Conservation (phyloP, 2,329 filamentous ascomycete species). For the Talaromyces islandicus region DNA sequence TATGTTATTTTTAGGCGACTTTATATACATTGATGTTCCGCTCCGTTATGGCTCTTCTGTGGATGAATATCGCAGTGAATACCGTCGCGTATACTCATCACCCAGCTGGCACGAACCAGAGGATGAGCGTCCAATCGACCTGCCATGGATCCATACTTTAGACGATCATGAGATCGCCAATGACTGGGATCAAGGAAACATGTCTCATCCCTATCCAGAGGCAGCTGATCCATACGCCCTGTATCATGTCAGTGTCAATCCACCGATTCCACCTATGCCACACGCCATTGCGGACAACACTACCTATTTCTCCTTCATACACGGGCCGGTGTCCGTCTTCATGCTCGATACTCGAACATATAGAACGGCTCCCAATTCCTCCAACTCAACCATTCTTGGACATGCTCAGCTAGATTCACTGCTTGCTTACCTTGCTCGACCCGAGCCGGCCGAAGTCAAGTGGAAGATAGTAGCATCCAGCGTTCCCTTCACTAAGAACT, state of each 20-base stretch:
- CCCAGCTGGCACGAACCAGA: slow-evolving; percentile 74
- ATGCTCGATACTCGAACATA: slow-evolving; percentile 88
- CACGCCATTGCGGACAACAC: slow-evolving; percentile 53
- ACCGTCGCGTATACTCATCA: slow-evolving; percentile 90
- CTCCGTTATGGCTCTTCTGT: slow-evolving; percentile 64
- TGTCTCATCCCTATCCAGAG: slow-evolving; percentile 69
- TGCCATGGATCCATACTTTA: slow-evolving; percentile 97
- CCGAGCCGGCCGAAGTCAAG: slow-evolving; percentile 69
- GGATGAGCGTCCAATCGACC: slow-evolving; percentile 52
- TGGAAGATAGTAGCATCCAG: slow-evolving; percentile 93
- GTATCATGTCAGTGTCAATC: slow-evolving; percentile 82
- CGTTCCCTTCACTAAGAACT: slow-evolving; percentile 96
- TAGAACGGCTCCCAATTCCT: slow-evolving; percentile 49
- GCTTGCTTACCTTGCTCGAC: slow-evolving; percentile 65
- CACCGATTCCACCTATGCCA: slow-evolving; percentile 51
- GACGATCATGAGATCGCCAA: slow-evolving; percentile 97
- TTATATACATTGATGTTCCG: slow-evolving; percentile 66
- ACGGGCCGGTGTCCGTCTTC: slow-evolving; percentile 91
- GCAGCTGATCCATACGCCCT: slow-evolving; percentile 79
- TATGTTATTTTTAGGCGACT: slow-evolving; percentile 54
- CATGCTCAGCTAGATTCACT: slow-evolving; percentile 71
- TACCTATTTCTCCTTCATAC: slow-evolving; percentile 83
- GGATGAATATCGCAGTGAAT: slow-evolving; percentile 81
- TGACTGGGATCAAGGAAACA: slow-evolving; percentile 75
- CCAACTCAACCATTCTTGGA: slow-evolving; percentile 83